Percentiles rank a stretch among this genome's conserved stretches.
phyloP scores from a whole-genome alignment of 352 stramenopile genomes.

The Globisporangium barbulae region DNA sequence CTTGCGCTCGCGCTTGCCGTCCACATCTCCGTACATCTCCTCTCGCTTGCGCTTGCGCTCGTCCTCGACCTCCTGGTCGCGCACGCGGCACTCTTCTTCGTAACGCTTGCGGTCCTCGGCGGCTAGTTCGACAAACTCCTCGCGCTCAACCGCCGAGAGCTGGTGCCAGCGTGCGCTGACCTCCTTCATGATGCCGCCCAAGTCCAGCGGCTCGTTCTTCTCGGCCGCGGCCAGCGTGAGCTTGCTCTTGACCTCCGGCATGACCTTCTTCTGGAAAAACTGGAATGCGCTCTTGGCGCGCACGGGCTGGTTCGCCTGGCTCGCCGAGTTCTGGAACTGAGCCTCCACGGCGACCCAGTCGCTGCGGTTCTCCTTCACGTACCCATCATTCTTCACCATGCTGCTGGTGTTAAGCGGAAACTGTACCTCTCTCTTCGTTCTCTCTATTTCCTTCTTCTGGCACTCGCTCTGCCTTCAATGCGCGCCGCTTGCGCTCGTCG shows the following conservation, averaged over 20 bases:
- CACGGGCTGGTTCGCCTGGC: constrained; percentile 32
- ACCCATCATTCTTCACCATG: constrained; percentile 26
- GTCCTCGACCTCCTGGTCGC: constrained; percentile 68
- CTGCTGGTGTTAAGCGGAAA: background rate
- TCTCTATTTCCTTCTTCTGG: constrained; percentile 1
- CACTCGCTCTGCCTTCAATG: background rate
- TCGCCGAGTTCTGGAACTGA: constrained; percentile 56
- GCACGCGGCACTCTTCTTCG: constrained; percentile 69
- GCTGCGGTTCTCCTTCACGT: constrained; percentile 56
- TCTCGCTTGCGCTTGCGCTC: constrained; percentile 74
- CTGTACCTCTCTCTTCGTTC: constrained; percentile 1
- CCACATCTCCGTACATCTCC: constrained; percentile 58
- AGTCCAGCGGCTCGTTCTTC: constrained; percentile 46
- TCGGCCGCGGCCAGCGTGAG: constrained; percentile 42
- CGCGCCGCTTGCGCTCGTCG: background rate
- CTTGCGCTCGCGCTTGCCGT: constrained; percentile 85
- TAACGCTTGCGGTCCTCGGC: constrained; percentile 59
- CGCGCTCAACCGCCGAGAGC: constrained; percentile 51
- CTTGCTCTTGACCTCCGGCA: constrained; percentile 61
- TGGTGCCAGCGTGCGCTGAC: constrained; percentile 75
- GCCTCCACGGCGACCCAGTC: constrained; percentile 81
- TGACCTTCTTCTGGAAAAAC: constrained; percentile 74
- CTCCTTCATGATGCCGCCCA: constrained; percentile 69
- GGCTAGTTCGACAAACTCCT: constrained; percentile 71
- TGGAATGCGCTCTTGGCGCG: constrained; percentile 77